Percentiles rank a stretch among this genome's conserved stretches.
phyloP scores from a whole-genome alignment of 2,329 filamentous ascomycete genomes.

The Pseudogymnoascus sp. region DNA sequence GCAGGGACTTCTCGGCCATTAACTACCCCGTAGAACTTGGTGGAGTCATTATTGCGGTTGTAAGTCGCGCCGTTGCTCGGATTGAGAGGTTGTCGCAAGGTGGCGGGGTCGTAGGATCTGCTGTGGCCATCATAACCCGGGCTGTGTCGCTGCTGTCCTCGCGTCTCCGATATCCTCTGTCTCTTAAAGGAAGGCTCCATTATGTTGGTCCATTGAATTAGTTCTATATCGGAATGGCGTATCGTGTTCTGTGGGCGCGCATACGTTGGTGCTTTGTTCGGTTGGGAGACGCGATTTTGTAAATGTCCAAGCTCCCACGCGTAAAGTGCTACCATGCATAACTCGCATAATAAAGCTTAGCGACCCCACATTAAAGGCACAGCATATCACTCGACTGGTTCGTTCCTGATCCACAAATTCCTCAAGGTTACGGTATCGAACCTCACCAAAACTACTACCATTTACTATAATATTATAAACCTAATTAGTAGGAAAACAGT shows the following conservation, averaged over 20 bases:
- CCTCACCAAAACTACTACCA: background rate
- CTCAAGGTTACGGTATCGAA: background rate
- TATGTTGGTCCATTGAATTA: background rate
- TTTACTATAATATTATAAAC: background rate
- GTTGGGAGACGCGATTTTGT: slow-evolving; percentile 4
- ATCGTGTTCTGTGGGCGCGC: background rate
- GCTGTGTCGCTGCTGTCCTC: background rate
- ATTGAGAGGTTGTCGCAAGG: background rate
- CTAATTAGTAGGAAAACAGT: no score
- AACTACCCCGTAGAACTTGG: background rate
- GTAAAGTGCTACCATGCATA: background rate
- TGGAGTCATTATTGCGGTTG: background rate
- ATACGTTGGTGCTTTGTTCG: background rate
- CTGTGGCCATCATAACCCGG: background rate
- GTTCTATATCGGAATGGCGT: background rate
- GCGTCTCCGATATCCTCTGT: background rate
- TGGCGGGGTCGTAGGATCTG: background rate
- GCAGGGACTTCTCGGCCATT: background rate
- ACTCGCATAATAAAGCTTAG: background rate
- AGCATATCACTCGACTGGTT: background rate
- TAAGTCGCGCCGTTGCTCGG: background rate
- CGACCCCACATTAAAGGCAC: background rate
- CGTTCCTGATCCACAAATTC: background rate
- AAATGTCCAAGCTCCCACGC: background rate
- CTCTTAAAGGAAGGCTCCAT: slow-evolving; percentile 1